A percentile compares a stretch with the other conserved stretches of the same genome.
Conservation (phyloP, 2,329 filamentous ascomycete genomes). For the Cladosporium sp. region DNA sequence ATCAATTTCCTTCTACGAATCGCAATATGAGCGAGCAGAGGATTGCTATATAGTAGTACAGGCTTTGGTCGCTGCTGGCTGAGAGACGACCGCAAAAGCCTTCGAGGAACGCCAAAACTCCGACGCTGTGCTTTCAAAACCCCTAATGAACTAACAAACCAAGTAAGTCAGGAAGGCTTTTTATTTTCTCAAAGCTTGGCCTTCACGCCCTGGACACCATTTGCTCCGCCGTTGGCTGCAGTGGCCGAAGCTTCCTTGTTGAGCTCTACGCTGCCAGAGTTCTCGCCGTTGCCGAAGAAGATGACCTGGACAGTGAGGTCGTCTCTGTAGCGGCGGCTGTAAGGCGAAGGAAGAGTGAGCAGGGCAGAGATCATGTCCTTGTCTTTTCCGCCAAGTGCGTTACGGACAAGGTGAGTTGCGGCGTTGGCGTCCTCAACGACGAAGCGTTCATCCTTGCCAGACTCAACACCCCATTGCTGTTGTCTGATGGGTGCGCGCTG, state of each 20-base stretch:
- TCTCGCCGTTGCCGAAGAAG: conserved; percentile 84
- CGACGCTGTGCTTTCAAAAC: conserved; percentile 10
- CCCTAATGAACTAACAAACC: not conserved
- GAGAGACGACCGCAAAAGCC: not conserved
- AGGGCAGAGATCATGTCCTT: conserved; percentile 91
- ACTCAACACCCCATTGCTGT: conserved; percentile 83
- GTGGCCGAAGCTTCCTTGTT: conserved; percentile 82
- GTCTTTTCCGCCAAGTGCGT: conserved; percentile 90
- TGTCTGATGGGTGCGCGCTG: conserved; percentile 86
- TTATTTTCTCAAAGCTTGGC: conserved; percentile 25
- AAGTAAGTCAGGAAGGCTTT: not conserved
- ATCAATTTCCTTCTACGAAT: not conserved
- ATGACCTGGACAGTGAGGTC: conserved; percentile 97
- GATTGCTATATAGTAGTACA: conserved; percentile 4
- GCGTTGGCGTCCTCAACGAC: conserved; percentile 94
- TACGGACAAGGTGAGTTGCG: conserved; percentile 91
- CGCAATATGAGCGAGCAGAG: conserved; percentile 3
- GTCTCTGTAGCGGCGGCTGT: conserved; percentile 87
- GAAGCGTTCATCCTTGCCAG: conserved; percentile 75
- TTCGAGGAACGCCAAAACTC: conserved; percentile 11
- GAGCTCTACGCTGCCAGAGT: conserved; percentile 74
- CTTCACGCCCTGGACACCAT: conserved; percentile 22
- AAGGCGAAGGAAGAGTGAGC: conserved; percentile 86
- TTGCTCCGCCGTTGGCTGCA: conserved; percentile 27
- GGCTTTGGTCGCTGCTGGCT: not conserved